A percentile compares a stretch with the other conserved stretches of the same genome.
phyloP scores from a whole-genome alignment of 2,329 filamentous ascomycete species.

The Aspergillus quadrilineatus region DNA sequence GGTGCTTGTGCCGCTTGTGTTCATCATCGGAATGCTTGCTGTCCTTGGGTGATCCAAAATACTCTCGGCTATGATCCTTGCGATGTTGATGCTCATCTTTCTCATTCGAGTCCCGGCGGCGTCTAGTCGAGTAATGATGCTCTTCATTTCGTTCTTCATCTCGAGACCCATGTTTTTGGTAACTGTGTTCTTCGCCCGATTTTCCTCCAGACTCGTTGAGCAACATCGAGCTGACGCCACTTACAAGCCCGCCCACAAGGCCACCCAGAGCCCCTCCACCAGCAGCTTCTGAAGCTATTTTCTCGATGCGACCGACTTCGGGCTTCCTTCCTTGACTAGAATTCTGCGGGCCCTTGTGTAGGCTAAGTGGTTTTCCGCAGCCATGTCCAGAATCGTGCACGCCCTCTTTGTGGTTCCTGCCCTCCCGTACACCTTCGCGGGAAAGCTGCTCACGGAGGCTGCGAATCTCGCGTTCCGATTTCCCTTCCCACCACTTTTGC shows the following conservation, averaged over 20 bases:
- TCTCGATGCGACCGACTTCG: slow-evolving; percentile 42
- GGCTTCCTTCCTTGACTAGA: slow-evolving; percentile 21
- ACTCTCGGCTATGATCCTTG: slow-evolving; percentile 17
- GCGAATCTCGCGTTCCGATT: slow-evolving; percentile 62
- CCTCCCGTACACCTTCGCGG: slow-evolving; percentile 71
- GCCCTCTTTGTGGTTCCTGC: slow-evolving; percentile 82
- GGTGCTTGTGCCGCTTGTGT: slow-evolving; percentile 1
- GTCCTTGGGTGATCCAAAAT: not conserved
- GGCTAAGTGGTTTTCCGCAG: slow-evolving; percentile 74
- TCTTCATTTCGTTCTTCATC: not conserved
- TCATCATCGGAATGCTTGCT: slow-evolving; percentile 3
- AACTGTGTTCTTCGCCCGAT: not conserved
- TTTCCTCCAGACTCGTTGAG: slow-evolving; percentile 52
- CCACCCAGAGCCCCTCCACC: slow-evolving; percentile 67
- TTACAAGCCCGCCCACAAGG: slow-evolving; percentile 67
- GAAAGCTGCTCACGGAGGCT: slow-evolving; percentile 73
- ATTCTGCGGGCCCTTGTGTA: slow-evolving; percentile 58
- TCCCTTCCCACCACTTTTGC: slow-evolving; percentile 75
- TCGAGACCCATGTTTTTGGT: slow-evolving; percentile 14
- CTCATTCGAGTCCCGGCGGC: not conserved
- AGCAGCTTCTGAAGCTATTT: slow-evolving; percentile 59
- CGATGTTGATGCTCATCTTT: not conserved
- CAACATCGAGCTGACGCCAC: slow-evolving; percentile 58
- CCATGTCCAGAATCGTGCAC: slow-evolving; percentile 82
- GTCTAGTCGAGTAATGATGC: not conserved